Conservation (phyloP, 1,284 basidiomycete species). For the Boletellus deceptivus region DNA sequence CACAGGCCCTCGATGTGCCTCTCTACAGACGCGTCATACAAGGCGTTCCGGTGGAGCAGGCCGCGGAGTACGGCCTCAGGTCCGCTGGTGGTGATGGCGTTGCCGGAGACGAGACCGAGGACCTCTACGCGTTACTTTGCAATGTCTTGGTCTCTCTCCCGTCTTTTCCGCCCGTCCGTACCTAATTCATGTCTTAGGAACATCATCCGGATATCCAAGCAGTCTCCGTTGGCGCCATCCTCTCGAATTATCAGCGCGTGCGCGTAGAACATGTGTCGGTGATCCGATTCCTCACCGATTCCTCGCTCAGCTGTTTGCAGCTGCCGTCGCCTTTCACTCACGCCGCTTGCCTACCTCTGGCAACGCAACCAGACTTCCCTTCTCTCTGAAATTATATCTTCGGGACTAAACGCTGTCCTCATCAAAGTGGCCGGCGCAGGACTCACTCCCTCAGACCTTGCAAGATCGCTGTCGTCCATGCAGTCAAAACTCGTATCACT, state of each 20-base stretch:
- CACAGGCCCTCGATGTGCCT: constrained; percentile 82
- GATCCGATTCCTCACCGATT: neutral
- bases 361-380: constrained; percentile 86
- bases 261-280: constrained; percentile 95
- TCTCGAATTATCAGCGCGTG: constrained; percentile 96
- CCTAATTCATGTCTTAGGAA: constrained; percentile 41
- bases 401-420: constrained; percentile 79
- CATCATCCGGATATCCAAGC: constrained; percentile 83
- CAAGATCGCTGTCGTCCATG: constrained; percentile 76
- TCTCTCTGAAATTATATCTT: constrained; percentile 82
- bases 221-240: constrained; percentile 93
- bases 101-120: constrained; percentile 93
- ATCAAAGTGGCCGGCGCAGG: constrained; percentile 98
- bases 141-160: constrained; percentile 67
- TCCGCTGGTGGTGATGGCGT: constrained; percentile 50
- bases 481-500: constrained; percentile 71
- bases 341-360: constrained; percentile 91
- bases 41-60: constrained; percentile 81
- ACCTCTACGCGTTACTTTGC: constrained; percentile 77
- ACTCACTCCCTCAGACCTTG: constrained; percentile 75
- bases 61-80: constrained; percentile 81
- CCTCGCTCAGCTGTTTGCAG: constrained; percentile 40
- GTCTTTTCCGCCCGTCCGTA: neutral
- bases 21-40: constrained; percentile 80
- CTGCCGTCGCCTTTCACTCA: constrained; percentile 79